Conservation (phyloP, 78 protist genomes). For the Speleostelium caveatum region DNA sequence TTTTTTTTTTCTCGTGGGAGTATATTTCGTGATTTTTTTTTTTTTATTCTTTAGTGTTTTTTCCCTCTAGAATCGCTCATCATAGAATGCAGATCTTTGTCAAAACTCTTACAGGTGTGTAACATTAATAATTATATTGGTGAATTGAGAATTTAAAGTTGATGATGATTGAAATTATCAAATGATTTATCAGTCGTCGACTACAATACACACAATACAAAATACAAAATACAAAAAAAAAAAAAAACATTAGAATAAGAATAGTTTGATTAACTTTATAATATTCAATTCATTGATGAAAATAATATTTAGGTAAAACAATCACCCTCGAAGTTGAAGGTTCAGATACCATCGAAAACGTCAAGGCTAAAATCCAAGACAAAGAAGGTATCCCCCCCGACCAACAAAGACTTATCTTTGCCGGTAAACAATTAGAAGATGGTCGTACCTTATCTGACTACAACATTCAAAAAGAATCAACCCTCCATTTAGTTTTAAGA, state of each 20-base stretch:
- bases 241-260: slow-evolving; percentile 94
- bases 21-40: neutral
- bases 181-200: too few species aligned
- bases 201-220: slow-evolving; percentile 51
- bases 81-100: slow-evolving; percentile 91
- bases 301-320: slow-evolving; percentile 97
- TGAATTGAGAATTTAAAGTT: slow-evolving; percentile 19
- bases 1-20: neutral
- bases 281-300: slow-evolving; percentile 93
- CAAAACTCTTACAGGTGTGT: slow-evolving; percentile 89
- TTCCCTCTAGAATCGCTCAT: neutral
- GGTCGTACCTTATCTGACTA: slow-evolving; percentile 98
- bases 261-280: slow-evolving; percentile 91
- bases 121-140: neutral
- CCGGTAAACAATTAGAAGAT: slow-evolving; percentile 99
- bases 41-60: neutral
- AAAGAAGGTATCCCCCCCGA: slow-evolving; percentile 99
- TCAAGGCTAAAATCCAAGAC: slow-evolving; percentile 98
- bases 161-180: slow-evolving; percentile 90
- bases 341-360: slow-evolving; percentile 96
- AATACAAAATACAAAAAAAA: slow-evolving; percentile 73
- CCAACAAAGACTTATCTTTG: slow-evolving; percentile 99
- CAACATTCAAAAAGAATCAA: slow-evolving; percentile 99
- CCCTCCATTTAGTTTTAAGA: slow-evolving; percentile 97
- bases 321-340: slow-evolving; percentile 97